These are phyloP conservation scores for Penicillium occitanis DNA, from an alignment of 2,329 filamentous ascomycete species.

Conservation along the genomic window DNA sequence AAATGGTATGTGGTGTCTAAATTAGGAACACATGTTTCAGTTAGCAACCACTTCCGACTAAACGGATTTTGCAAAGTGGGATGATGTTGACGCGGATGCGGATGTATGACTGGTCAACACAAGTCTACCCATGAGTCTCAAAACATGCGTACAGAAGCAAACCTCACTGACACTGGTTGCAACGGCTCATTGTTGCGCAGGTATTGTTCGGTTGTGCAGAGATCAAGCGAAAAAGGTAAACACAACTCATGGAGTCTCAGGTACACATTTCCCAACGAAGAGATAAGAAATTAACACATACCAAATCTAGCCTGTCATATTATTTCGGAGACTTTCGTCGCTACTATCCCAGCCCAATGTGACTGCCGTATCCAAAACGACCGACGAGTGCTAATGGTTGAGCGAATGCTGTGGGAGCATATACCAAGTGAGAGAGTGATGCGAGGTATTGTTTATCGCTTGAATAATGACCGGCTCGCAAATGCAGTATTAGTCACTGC, in stretches of 20 bases:
- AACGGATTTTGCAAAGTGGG: neutral
- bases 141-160: neutral
- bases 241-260: neutral
- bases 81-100: neutral
- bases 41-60: neutral
- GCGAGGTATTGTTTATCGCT: neutral
- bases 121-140: neutral
- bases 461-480: neutral
- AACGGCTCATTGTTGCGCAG: neutral
- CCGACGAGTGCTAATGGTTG: neutral
- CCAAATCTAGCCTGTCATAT: conserved; percentile 16
- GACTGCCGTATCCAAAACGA: conserved; percentile 1
- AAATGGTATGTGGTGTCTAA: conserved; percentile 4
- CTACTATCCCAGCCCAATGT: neutral
- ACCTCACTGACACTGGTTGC: neutral
- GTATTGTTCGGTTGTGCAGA: conserved; percentile 1
- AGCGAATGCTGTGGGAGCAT: neutral
- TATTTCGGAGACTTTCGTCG: neutral
- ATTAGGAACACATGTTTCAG: neutral
- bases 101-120: neutral
- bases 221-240: neutral
- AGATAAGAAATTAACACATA: conserved; percentile 5
- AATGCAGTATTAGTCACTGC: neutral
- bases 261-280: conserved; percentile 5
- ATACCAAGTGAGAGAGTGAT: neutral